These are phyloP conservation scores for Dissophora ornata DNA, from an alignment of 192 early-diverging fungal species.

Conservation along the genomic window DNA sequence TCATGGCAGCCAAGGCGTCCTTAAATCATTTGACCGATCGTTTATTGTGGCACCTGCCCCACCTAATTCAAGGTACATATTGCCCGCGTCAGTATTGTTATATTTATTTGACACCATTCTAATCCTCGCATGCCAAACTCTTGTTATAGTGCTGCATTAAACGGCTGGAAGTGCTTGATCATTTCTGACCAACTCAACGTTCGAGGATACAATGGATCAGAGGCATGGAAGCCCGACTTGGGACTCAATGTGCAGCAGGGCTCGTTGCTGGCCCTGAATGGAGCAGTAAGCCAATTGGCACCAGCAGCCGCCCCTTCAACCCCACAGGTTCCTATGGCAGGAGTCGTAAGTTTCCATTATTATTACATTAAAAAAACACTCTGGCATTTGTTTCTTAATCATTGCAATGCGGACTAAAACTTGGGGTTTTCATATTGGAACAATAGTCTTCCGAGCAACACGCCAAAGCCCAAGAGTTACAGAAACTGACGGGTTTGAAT, in stretches of 20 bases:
- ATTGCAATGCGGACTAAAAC: too few species aligned
- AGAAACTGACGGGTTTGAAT: conserved; percentile 35
- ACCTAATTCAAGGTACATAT: conserved; percentile 51
- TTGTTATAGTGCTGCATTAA: conserved; percentile 19
- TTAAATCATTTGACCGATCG: conserved; percentile 58
- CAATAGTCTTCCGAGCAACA: conserved; percentile 49
- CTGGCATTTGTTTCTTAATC: too few species aligned
- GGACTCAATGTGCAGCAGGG: conserved; percentile 2
- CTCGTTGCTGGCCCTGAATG: conserved; percentile 5
- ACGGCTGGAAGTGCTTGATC: conserved; percentile 48
- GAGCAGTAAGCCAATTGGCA: too few species aligned
- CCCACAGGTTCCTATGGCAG: conserved; percentile 13
- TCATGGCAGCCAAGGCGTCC: background rate
- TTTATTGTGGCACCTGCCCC: conserved; percentile 60
- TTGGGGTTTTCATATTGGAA: too few species aligned
- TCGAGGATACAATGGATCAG: conserved; percentile 40
- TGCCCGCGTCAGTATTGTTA: too few species aligned
- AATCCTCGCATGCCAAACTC: too few species aligned
- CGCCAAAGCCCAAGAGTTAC: conserved; percentile 33
- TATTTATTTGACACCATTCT: too few species aligned
- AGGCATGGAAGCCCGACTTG: conserved; percentile 31
- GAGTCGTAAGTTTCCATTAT: conserved; percentile 5
- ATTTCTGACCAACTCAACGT: conserved; percentile 35
- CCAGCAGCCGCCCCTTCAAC: background rate
- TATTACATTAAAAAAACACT: too few species aligned